Percentiles rank a stretch among this genome's conserved stretches.
Evolutionary conservation across 1,139 yeast genomes (phyloP).

Genomic region (Kodamaea fungicola): DNA sequence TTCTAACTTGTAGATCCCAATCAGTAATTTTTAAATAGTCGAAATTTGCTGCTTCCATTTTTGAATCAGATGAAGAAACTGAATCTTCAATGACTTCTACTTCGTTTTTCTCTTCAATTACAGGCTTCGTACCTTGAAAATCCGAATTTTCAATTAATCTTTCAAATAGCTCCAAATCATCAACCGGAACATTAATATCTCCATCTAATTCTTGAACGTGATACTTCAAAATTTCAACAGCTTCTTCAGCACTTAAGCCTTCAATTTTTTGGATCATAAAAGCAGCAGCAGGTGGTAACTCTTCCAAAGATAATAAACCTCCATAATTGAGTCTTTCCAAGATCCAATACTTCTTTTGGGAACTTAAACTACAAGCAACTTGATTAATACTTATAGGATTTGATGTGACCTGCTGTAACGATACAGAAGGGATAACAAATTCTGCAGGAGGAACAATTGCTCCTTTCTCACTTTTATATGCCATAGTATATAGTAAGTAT

Average conservation of each 20-base stretch:
- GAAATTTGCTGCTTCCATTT: background rate
- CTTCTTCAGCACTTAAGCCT: slow-evolving; percentile 13
- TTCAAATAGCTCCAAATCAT: slow-evolving; percentile 13
- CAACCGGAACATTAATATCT: slow-evolving; percentile 23
- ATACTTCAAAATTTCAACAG: slow-evolving; percentile 18
- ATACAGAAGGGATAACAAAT: too few relatives aligned
- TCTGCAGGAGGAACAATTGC: too few relatives aligned
- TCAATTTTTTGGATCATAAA: slow-evolving; percentile 22
- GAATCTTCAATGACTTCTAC: background rate
- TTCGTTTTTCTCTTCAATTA: background rate
- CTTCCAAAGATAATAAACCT: slow-evolving; percentile 24
- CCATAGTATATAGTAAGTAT: too few relatives aligned
- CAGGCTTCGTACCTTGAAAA: background rate
- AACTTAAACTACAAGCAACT: slow-evolving; percentile 25
- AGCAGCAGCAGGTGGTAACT: slow-evolving; percentile 27
- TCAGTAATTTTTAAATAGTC: slow-evolving; percentile 7
- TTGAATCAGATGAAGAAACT: background rate
- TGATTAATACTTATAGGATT: slow-evolving; percentile 21
- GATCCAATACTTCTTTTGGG: slow-evolving; percentile 23
- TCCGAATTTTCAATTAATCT: slow-evolving; percentile 7
- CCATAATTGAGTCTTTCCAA: slow-evolving; percentile 27
- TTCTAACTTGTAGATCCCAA: slow-evolving; percentile 15
- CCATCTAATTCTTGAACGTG: slow-evolving; percentile 16
- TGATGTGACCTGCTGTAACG: slow-evolving; percentile 7
- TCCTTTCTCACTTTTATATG: too few relatives aligned